Base-by-base conservation (phyloP, 139 green algal species). In the Picochlorum costavermella region DNA sequence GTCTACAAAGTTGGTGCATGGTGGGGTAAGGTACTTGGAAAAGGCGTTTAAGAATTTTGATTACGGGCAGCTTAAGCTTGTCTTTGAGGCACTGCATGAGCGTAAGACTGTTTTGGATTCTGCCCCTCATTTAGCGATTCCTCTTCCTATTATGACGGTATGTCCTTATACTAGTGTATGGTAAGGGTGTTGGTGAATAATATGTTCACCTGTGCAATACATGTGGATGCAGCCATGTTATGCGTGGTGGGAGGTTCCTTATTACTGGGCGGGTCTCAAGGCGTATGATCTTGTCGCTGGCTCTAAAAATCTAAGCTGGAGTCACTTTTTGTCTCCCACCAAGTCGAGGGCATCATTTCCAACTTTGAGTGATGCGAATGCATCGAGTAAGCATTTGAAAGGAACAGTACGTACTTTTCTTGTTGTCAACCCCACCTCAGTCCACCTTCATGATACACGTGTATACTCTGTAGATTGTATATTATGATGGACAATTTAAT, bases 401-500 rank as follows among this genome's bases (percentile, higher is more conserved):
- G 46, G 46, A 53, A 53, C 46, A 23, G 46, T 53, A 53, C 6
- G 46, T 53, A 14, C n/a, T 20, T 95, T 94, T 69, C 90, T 88
- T 31, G 80, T 80, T 57, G 86, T 91, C 48, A 9, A 63, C 55
- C 25, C 13, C 6, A 48, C 2, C 10, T 44, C 11, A 49, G 10
- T 28, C 50, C 0, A 28, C 25, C 50, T 28, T 58, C 11, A 13
- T 56, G 25, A 40, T 40, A 40, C 8, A 40, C 33, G 20, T 23
- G 12, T 49, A 49, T 49, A 49, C 1, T 23, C 6, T 53, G 12
- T 2, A 53, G 46, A 90, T 96, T 40, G 63, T 96, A 50, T 98
- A 97, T 75, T 96, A 91, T 57, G 89, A 98, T 60, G 93, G 92
- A 6, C 93, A 97, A 77, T 97, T 99, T 72, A 84, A 99, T 67